Evolutionary conservation across 1,284 basidiomycete species (phyloP).

Genomic region (Coriolopsis trogii): DNA sequence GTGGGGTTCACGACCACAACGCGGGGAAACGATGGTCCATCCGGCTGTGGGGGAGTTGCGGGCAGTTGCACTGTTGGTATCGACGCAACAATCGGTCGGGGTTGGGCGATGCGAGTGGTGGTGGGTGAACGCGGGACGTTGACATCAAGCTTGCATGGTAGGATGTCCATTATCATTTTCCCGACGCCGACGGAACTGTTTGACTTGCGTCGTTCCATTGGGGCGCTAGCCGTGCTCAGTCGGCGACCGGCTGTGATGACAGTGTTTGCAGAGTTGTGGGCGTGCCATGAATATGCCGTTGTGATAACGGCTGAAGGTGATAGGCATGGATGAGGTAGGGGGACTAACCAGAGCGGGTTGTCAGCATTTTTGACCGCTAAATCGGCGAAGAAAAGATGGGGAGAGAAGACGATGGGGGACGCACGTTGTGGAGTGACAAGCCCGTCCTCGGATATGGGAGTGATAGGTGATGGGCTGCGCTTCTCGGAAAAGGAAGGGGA

Average conservation of each 20-base stretch:
- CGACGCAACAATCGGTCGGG: constrained; percentile 29
- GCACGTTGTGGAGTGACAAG: constrained; percentile 17
- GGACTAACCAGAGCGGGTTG: constrained; percentile 7
- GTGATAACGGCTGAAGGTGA: constrained; percentile 11
- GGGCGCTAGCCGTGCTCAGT: constrained; percentile 32
- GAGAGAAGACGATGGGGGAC: constrained; percentile 4
- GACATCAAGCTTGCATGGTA: constrained; percentile 42
- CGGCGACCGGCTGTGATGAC: constrained; percentile 29
- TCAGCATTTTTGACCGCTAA: constrained; percentile 13
- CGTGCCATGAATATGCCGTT: constrained; percentile 34
- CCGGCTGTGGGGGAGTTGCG: constrained; percentile 29
- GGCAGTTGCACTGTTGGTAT: constrained; percentile 36
- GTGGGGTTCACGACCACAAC: constrained; percentile 60
- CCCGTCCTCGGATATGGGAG: constrained; percentile 38
- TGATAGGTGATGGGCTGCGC: constrained; percentile 33
- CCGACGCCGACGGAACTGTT: constrained; percentile 41
- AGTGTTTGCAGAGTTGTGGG: constrained; percentile 22
- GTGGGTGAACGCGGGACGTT: constrained; percentile 14
- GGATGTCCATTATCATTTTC: constrained; percentile 59
- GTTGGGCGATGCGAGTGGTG: constrained; percentile 24
- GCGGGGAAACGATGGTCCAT: constrained; percentile 40
- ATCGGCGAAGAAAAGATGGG: constrained; percentile 1
- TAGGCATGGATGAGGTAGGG: constrained; percentile 7
- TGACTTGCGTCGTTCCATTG: constrained; percentile 34
- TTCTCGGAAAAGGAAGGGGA: constrained; percentile 31